Percentiles rank a stretch among this genome's conserved stretches.
Evolutionary conservation across 495 filamentous ascomycete species (phyloP).

Genomic region (Talaromyces trachyspermus): DNA sequence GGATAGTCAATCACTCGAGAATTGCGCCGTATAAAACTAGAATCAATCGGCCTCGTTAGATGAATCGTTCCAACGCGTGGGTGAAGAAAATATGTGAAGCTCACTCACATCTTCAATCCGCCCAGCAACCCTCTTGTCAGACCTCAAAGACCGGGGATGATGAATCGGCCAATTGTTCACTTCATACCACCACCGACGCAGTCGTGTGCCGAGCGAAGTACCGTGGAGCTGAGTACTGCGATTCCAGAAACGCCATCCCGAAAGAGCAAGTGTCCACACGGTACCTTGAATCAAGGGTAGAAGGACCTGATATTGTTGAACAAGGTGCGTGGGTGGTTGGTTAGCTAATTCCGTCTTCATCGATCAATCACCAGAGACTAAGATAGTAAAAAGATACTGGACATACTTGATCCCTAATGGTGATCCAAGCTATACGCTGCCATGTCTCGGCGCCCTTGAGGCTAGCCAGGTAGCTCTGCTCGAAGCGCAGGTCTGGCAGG

Average conservation of each 20-base stretch:
- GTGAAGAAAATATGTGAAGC: too few species aligned
- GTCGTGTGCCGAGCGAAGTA: conserved; percentile 56
- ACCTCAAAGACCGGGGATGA: conserved; percentile 19
- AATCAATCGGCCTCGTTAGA: too few species aligned
- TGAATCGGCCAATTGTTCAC: conserved; percentile 80
- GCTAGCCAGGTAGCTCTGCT: conserved; percentile 92
- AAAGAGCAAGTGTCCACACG: conserved; percentile 70
- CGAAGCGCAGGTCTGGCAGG: conserved; percentile 91
- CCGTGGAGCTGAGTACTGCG: conserved; percentile 61
- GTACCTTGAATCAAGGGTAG: conserved; percentile 78
- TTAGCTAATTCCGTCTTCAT: conserved; percentile 8
- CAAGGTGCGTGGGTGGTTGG: conserved; percentile 4
- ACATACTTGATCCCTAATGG: conserved; percentile 77
- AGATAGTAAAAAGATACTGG: conserved; percentile 11
- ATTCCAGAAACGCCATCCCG: conserved; percentile 83
- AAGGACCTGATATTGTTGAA: conserved; percentile 50
- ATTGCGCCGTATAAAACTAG: conserved; percentile 40
- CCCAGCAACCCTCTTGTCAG: conserved; percentile 26
- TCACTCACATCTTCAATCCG: conserved; percentile 47
- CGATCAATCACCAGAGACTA: conserved; percentile 10
- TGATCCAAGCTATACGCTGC: conserved; percentile 75
- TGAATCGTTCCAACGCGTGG: background rate
- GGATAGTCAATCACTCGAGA: conserved; percentile 22
- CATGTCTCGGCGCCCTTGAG: conserved; percentile 68
- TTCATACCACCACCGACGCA: conserved; percentile 84